Evolutionary conservation across 1,284 basidiomycete genomes (phyloP).

Genomic region (Stygiomarasmius scandens): DNA sequence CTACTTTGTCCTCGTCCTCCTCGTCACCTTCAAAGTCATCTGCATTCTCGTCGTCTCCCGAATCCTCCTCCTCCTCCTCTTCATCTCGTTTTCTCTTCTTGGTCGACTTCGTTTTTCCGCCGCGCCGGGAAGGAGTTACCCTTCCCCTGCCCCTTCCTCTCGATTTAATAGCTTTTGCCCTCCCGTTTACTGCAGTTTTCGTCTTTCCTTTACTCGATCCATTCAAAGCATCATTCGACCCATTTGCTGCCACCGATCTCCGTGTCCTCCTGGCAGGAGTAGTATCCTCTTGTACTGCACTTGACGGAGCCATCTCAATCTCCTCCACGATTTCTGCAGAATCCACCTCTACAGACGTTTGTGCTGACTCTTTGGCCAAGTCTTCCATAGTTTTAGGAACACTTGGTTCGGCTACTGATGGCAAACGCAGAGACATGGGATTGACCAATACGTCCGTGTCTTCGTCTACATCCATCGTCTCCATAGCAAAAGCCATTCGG

Average conservation of each 20-base stretch:
- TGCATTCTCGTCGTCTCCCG: constrained; percentile 14
- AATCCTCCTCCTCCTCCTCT: constrained; percentile 20
- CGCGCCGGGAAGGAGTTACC: background rate
- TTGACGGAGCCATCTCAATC: background rate
- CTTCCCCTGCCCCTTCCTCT: background rate
- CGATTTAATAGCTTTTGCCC: background rate
- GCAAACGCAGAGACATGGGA: background rate
- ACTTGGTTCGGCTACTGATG: background rate
- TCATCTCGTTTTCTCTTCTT: constrained; percentile 4
- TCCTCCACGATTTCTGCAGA: background rate
- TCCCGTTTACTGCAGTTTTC: background rate
- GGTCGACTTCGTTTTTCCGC: background rate
- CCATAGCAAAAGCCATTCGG: background rate
- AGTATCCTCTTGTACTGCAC: background rate
- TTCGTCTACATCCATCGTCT: constrained; percentile 16
- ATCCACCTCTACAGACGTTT: constrained; percentile 15
- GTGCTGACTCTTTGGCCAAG: constrained; percentile 54
- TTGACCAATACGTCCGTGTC: background rate
- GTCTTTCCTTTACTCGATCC: background rate
- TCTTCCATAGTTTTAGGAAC: constrained; percentile 68
- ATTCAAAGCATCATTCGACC: background rate
- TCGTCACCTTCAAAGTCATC: constrained; percentile 12
- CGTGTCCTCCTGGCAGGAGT: background rate
- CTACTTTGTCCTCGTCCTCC: too few species aligned
- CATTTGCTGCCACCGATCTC: background rate